Percentiles rank a stretch among this genome's conserved stretches.
Conservation (phyloP, 176 grass and related monocot genomes). For the Eremochloa ophiuroides region DNA sequence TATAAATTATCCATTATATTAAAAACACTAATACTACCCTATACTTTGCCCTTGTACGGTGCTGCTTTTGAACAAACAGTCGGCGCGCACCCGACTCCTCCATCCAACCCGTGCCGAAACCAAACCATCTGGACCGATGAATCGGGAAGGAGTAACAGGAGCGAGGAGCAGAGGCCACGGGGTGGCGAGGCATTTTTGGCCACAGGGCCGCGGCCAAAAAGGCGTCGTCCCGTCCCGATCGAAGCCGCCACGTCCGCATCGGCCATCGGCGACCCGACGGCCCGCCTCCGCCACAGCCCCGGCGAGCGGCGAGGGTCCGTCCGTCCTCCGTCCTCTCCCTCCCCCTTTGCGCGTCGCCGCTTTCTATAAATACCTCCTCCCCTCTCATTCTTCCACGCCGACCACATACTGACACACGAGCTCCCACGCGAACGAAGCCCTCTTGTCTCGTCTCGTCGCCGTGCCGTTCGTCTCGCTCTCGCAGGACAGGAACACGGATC, state of each 20-base stretch:
- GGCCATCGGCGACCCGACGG: constrained; percentile 26
- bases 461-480: not conserved
- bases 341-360: not conserved
- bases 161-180: not conserved
- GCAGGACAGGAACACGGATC: no score
- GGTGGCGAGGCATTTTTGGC: constrained; percentile 19
- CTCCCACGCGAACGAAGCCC: not conserved
- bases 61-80: no score
- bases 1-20: no score
- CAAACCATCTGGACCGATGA: not conserved
- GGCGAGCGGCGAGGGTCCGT: no score
- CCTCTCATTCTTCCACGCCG: not conserved
- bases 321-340: not conserved
- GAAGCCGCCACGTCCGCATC: constrained; percentile 36
- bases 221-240: constrained; percentile 18
- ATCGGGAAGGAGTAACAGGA: not conserved
- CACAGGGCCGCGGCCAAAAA: constrained; percentile 15
- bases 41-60: no score
- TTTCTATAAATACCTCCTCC: constrained; percentile 30
- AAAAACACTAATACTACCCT: no score
- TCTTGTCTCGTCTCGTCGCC: no score
- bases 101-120: no score
- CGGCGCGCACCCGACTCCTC: not conserved
- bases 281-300: constrained; percentile 28
- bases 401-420: not conserved